Percentiles rank a stretch among this genome's conserved stretches.
phyloP scores from a whole-genome alignment of 1,284 basidiomycete species.

The Sanghuangporus baumii region DNA sequence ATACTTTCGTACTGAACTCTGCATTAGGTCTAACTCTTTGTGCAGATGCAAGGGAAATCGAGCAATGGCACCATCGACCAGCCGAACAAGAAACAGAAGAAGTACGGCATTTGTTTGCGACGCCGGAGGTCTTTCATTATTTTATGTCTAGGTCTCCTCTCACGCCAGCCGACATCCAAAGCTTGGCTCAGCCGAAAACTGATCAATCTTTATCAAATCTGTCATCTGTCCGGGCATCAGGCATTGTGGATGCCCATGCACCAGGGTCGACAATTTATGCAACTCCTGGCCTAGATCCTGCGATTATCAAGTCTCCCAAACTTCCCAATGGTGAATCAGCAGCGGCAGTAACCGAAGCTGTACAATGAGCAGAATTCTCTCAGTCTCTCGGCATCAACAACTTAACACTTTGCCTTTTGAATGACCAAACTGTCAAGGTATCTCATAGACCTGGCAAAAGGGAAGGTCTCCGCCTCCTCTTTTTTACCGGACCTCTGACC shows the following conservation, averaged over 20 bases:
- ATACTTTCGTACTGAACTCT: not conserved
- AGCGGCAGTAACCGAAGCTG: constrained; percentile 37
- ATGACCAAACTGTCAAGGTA: not conserved
- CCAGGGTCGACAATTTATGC: constrained; percentile 32
- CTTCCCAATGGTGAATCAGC: constrained; percentile 61
- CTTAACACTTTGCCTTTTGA: not conserved
- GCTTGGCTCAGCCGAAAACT: constrained; percentile 5
- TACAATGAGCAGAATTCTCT: not conserved
- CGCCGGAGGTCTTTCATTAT: not conserved
- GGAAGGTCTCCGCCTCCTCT: not conserved
- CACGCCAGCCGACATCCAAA: constrained; percentile 20
- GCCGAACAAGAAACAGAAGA: constrained; percentile 62
- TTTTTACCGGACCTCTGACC: not conserved
- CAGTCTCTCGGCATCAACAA: not conserved
- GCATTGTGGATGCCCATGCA: constrained; percentile 14
- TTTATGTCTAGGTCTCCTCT: constrained; percentile 13
- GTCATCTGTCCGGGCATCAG: constrained; percentile 5
- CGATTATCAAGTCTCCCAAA: constrained; percentile 55
- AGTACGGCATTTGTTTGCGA: constrained; percentile 6
- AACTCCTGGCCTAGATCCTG: constrained; percentile 35
- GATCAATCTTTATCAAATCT: constrained; percentile 9
- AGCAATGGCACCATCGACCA: constrained; percentile 61
- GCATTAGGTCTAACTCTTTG: constrained; percentile 17
- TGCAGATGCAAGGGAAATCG: constrained; percentile 58
- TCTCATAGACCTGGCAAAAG: not conserved